Evolutionary conservation across 345 rosid genomes (phyloP), one percentile per base, ranked within the genome.

Genomic region (Lepidium aucheri): DNA sequence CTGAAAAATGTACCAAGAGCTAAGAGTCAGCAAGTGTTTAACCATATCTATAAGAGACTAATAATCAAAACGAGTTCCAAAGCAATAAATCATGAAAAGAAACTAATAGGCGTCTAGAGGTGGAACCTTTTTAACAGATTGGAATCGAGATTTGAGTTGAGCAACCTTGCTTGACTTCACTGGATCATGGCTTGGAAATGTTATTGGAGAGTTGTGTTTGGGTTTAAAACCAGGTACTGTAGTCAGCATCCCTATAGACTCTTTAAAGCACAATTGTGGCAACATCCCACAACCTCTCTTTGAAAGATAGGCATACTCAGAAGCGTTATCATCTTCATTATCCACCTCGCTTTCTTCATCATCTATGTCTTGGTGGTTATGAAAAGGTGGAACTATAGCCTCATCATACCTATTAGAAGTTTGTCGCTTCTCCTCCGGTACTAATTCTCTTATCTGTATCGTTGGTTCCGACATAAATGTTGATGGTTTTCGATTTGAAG

Each of bases 281-380:
- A 91, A 63, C 63, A 89, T 73, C 11, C 95, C 91, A 69, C 97
- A 90, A 41, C 81, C 93, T 78, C 83, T 86, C 44, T 79, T 80
- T 24, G 86, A 68, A 72, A 82, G 49, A 53, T 73, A 76, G 8
- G 74, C 71, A 18, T 75, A 72, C 56, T 72, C 65, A 16, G 78
- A 73, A 53, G 59, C 79, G 39, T 74, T 81, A 51, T 72, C 78
- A 15, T 68, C 78, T 58, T 77, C 82, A 42, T 63, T 75, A 53
- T 76, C 85, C 34, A 77, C 77, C 58, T 74, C 83, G 24, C 84
- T 83, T 68, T 81, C 80, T 56, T 86, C 81, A 64, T 66, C 74
- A 46, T 60, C 75, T 41, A 50, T 8, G 46, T 44, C 84, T 75
- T 73, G 82, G 28, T 56, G 70, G 63, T 77, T 47, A 63, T 76